Conservation (phyloP, 2,329 filamentous ascomycete species). For the Gaeumannomyces sp. region DNA sequence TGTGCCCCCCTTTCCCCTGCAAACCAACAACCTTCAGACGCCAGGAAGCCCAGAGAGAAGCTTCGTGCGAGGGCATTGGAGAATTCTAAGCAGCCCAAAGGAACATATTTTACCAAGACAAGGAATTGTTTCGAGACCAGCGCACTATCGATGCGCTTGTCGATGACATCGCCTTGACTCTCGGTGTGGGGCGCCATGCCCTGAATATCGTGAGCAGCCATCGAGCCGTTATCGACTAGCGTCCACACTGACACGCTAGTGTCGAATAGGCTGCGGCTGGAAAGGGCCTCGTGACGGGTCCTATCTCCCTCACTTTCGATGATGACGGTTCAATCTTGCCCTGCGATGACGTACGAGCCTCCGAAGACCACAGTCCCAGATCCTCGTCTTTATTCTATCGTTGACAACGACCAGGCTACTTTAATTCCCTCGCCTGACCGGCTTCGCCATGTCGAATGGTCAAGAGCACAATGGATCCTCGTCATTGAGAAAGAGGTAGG, state of each 20-base stretch:
- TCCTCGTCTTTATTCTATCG: background rate
- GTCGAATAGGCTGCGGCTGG: conserved; percentile 61
- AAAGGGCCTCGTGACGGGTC: conserved; percentile 65
- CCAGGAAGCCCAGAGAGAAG: background rate
- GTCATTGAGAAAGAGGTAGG: conserved; percentile 73
- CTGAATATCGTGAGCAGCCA: conserved; percentile 59
- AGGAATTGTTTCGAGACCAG: conserved; percentile 65
- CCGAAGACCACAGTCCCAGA: background rate
- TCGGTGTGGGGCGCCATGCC: conserved; percentile 55
- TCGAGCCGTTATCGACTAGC: background rate
- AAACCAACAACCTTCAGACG: background rate
- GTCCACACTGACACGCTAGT: background rate
- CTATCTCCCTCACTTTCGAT: conserved; percentile 34
- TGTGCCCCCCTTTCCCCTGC: conserved; percentile 22
- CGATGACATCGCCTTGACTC: conserved; percentile 66
- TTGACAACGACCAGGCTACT: conserved; percentile 43
- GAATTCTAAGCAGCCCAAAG: conserved; percentile 34
- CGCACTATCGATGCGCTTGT: conserved; percentile 63
- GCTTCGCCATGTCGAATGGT: conserved; percentile 44
- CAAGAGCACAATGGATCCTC: conserved; percentile 54
- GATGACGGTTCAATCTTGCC: conserved; percentile 22
- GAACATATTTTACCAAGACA: conserved; percentile 74
- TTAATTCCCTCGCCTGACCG: conserved; percentile 51
- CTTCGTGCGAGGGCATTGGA: too few species aligned
- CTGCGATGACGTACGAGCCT: conserved; percentile 17